phyloP scores from a whole-genome alignment of 352 stramenopile genomes.

The Globisporangium canariense region DNA sequence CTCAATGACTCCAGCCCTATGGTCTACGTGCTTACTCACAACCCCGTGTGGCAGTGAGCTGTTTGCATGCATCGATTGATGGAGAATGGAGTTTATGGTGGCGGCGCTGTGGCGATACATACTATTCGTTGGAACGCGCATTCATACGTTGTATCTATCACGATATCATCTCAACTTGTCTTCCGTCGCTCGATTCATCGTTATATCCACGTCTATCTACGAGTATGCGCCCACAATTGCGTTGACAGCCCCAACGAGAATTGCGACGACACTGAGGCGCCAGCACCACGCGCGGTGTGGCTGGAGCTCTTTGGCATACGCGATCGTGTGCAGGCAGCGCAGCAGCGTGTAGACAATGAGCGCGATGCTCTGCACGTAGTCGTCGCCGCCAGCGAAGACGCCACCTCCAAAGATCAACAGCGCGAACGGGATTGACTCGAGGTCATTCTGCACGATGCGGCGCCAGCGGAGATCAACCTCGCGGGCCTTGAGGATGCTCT shows the following conservation, averaged over 20 bases:
- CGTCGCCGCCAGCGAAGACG: constrained; percentile 29
- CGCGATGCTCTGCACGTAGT: constrained; percentile 24
- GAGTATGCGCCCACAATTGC: constrained; percentile 19
- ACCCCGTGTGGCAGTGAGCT: too few species aligned
- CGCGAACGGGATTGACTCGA: constrained; percentile 42
- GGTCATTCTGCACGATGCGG: constrained; percentile 42
- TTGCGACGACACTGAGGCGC: constrained; percentile 27
- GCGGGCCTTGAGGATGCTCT: constrained; percentile 22
- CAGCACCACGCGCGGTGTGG: constrained; percentile 37
- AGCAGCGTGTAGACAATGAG: constrained; percentile 26
- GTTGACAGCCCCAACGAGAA: constrained; percentile 26
- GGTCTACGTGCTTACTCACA: too few species aligned
- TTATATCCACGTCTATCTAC: neutral
- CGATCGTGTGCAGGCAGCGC: constrained; percentile 37
- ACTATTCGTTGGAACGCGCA: too few species aligned
- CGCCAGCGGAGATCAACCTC: constrained; percentile 35
- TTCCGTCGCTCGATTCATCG: too few species aligned
- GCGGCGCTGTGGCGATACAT: too few species aligned
- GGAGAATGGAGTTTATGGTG: too few species aligned
- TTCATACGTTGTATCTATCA: too few species aligned
- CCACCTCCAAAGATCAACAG: constrained; percentile 33
- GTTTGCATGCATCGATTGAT: too few species aligned
- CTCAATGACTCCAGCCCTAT: too few species aligned
- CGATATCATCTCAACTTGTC: too few species aligned
- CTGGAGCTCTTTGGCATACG: constrained; percentile 43